Conservation (phyloP, 208 protist genomes). For the Leptomonas seymouri region DNA sequence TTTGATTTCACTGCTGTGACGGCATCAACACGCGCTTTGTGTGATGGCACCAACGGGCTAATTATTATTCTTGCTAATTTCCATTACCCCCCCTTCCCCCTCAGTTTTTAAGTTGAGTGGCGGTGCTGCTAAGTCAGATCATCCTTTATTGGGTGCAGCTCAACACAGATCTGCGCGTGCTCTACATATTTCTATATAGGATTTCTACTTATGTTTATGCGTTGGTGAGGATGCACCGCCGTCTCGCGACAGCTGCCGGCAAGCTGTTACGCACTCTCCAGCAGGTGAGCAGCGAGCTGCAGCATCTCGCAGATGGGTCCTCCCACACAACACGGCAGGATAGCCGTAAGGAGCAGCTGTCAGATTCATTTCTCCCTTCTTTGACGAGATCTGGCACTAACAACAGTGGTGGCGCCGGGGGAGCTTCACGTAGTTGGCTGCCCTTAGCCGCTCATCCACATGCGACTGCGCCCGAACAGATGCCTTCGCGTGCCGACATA, state of each 20-base stretch:
- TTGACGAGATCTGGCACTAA: neutral
- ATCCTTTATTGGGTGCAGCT: too few species aligned
- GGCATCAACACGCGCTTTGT: too few species aligned
- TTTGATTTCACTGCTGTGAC: too few species aligned
- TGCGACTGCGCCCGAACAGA: neutral
- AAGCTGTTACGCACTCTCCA: conserved; percentile 3
- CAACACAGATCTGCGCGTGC: too few species aligned
- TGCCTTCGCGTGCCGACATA: neutral
- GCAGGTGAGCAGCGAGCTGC: conserved; percentile 7
- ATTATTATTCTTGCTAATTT: too few species aligned
- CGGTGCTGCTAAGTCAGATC: too few species aligned
- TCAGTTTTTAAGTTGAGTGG: too few species aligned
- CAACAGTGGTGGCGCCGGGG: neutral
- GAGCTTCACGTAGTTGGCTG: neutral
- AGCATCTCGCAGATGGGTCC: conserved; percentile 1
- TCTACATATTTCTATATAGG: too few species aligned
- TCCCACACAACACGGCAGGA: neutral
- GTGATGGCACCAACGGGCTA: too few species aligned
- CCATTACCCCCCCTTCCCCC: too few species aligned
- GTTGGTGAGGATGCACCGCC: conserved; percentile 9
- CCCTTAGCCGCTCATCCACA: too few species aligned
- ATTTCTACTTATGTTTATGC: too few species aligned
- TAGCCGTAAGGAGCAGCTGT: neutral
- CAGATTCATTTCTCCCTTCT: neutral
- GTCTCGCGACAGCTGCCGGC: conserved; percentile 14